Percentiles rank a stretch among this genome's conserved stretches.
These are phyloP conservation scores for Epichloe coenophiala DNA, from an alignment of 2,329 filamentous ascomycete species.

Conservation along the genomic window DNA sequence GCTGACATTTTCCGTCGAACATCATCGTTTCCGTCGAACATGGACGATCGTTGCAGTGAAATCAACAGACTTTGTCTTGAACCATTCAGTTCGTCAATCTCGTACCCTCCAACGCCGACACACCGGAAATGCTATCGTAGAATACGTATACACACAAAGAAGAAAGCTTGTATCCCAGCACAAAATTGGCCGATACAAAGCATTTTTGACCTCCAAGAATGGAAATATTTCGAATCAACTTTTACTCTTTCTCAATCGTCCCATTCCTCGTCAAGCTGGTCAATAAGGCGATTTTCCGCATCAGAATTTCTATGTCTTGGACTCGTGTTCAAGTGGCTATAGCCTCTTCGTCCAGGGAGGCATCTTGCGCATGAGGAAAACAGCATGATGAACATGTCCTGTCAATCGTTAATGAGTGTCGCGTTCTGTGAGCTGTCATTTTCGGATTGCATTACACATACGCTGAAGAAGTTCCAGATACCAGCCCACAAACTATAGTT, in stretches of 20 bases:
- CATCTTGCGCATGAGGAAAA: slow-evolving; percentile 57
- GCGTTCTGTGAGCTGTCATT: slow-evolving; percentile 17
- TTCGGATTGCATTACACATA: slow-evolving; percentile 23
- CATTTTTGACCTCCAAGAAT: not conserved
- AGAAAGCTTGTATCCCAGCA: not conserved
- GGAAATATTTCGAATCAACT: not conserved
- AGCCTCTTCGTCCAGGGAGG: slow-evolving; percentile 51
- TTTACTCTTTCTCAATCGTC: slow-evolving; percentile 44
- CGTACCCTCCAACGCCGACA: not conserved
- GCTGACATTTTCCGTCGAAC: not conserved
- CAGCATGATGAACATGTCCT: slow-evolving; percentile 55
- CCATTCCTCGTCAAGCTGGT: slow-evolving; percentile 95
- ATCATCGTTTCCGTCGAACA: not conserved
- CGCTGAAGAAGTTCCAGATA: slow-evolving; percentile 71
- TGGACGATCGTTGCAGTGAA: no score
- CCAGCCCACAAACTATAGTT: slow-evolving; percentile 91
- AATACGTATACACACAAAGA: not conserved
- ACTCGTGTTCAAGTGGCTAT: slow-evolving; percentile 47
- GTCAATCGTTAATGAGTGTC: slow-evolving; percentile 5
- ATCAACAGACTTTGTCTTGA: not conserved
- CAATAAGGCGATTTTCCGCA: slow-evolving; percentile 86
- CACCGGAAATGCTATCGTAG: not conserved
- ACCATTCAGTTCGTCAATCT: not conserved
- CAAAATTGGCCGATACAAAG: not conserved
- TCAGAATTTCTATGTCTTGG: slow-evolving; percentile 44